Base-by-base conservation (phyloP, 306 rosid genomes). In the Casuarina cunninghamiana region DNA sequence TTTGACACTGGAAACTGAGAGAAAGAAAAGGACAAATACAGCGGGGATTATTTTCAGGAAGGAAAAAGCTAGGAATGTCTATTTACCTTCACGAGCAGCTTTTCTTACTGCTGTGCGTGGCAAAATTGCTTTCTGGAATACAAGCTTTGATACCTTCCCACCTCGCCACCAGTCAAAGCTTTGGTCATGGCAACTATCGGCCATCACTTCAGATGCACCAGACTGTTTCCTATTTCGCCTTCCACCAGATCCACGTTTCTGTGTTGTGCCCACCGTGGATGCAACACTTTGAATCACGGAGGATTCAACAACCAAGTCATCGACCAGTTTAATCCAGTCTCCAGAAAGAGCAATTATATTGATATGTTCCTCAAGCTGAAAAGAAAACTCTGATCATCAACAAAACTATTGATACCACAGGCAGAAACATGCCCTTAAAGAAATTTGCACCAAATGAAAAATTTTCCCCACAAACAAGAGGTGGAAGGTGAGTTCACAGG, bases 311-410 rank as follows among this genome's bases (percentile, higher is more conserved):
- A 79, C 75, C 87, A 87, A 84, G 85, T 90, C 94, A 86, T 96
- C 99, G 78, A 91, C 87, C 79, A 88, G 84, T 87, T 91, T 96
- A 79, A 85, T 71, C 99, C 99, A 96, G 73, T 93, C 97, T 15
- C 86, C 92, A 60, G 84, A 85, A 80, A 93, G 78, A 60, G 98
- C 87, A 77, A 96, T 85, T 2, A 69, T 38, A 51, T 91, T 87
- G 57, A 96, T 87, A 74, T 91, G 90, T 70, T 89, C 89, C 84
- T 96, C 99, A 58, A 96, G 96, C 99, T 93, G 94, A 84, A 87
- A 81, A 55, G 79, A 53, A 32, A 71, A 70, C 71, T 69, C 5
- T 42, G 74, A 80, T 38, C 73, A 75, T 72, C 71, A 72, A 61
- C 68, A 77, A 86, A 54, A 77, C 69, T 71, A 50, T 63, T 15